Conservation (phyloP, 768 basidiomycete species). For the Serpula lacrymans region DNA sequence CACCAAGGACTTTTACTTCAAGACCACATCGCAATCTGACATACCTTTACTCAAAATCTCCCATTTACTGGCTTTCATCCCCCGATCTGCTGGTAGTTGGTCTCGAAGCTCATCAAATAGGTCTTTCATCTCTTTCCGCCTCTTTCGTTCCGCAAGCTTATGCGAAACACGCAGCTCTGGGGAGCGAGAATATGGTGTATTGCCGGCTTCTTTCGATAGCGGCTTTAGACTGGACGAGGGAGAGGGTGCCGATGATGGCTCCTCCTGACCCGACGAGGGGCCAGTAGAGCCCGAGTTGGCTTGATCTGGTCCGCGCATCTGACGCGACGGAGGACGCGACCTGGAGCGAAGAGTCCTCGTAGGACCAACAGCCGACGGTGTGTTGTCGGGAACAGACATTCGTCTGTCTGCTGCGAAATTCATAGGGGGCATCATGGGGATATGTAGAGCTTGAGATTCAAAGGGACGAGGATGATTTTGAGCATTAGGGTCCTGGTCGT, state of each 20-base stretch:
- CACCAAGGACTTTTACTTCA: constrained; percentile 3
- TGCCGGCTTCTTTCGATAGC: constrained; percentile 45
- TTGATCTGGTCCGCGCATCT: constrained; percentile 42
- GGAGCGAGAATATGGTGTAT: constrained; percentile 90
- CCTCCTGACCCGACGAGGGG: constrained; percentile 38
- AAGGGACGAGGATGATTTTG: constrained; percentile 41
- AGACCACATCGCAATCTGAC: constrained; percentile 15
- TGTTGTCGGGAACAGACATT: constrained; percentile 70
- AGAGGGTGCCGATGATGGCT: constrained; percentile 35
- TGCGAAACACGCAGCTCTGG: constrained; percentile 94
- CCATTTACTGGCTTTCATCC: constrained; percentile 98
- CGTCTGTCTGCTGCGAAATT: constrained; percentile 63
- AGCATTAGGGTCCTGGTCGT: constrained; percentile 43
- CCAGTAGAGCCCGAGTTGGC: constrained; percentile 33
- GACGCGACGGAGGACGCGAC: constrained; percentile 71
- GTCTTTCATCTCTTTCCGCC: constrained; percentile 99
- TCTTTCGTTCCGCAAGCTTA: constrained; percentile 94
- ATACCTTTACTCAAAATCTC: constrained; percentile 95
- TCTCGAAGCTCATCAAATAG: constrained; percentile 95
- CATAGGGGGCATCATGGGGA: constrained; percentile 56
- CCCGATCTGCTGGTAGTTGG: constrained; percentile 86
- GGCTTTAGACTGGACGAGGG: constrained; percentile 31
- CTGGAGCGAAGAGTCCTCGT: constrained; percentile 58
- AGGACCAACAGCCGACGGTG: constrained; percentile 41
- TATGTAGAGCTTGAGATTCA: constrained; percentile 43